These are phyloP conservation scores for Pseudogymnoascus sp. DNA, from an alignment of 2,329 filamentous ascomycete species.

Conservation along the genomic window DNA sequence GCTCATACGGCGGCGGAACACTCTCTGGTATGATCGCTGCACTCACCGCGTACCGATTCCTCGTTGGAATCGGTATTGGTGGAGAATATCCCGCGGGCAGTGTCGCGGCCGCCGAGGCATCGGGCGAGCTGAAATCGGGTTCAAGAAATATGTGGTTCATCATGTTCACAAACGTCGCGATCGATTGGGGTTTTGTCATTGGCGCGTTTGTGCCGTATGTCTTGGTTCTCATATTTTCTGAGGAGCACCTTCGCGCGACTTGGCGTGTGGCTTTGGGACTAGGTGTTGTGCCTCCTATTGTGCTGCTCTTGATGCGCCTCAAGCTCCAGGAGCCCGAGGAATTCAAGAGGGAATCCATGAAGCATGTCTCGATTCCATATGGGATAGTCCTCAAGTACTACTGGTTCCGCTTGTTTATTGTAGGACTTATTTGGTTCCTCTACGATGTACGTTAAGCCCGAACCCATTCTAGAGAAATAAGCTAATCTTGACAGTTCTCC, in stretches of 20 bases:
- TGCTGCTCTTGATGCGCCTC: conserved; percentile 62
- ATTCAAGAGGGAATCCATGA: conserved; percentile 43
- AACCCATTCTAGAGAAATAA: background rate
- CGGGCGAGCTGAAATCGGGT: conserved; percentile 70
- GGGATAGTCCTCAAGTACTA: conserved; percentile 55
- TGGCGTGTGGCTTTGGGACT: conserved; percentile 78
- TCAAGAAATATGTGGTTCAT: conserved; percentile 88
- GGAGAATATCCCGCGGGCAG: conserved; percentile 75
- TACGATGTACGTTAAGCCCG: conserved; percentile 50
- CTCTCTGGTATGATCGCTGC: conserved; percentile 65
- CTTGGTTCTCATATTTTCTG: conserved; percentile 44
- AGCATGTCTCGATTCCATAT: conserved; percentile 44
- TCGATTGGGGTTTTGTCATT: conserved; percentile 76
- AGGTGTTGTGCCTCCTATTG: conserved; percentile 67
- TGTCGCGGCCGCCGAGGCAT: conserved; percentile 76
- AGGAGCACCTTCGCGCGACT: conserved; percentile 58
- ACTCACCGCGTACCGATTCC: conserved; percentile 76
- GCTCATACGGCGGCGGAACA: conserved; percentile 65
- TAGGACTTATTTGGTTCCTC: conserved; percentile 75
- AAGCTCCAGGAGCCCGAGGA: conserved; percentile 73
- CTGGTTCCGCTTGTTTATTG: conserved; percentile 60
- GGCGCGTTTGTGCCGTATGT: conserved; percentile 69
- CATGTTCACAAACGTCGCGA: conserved; percentile 81
- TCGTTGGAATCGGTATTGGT: conserved; percentile 72
- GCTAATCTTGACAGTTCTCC: conserved; percentile 49